These are phyloP conservation scores for Penicillium sp. DNA, from an alignment of 2,329 filamentous ascomycete species.

Conservation along the genomic window DNA sequence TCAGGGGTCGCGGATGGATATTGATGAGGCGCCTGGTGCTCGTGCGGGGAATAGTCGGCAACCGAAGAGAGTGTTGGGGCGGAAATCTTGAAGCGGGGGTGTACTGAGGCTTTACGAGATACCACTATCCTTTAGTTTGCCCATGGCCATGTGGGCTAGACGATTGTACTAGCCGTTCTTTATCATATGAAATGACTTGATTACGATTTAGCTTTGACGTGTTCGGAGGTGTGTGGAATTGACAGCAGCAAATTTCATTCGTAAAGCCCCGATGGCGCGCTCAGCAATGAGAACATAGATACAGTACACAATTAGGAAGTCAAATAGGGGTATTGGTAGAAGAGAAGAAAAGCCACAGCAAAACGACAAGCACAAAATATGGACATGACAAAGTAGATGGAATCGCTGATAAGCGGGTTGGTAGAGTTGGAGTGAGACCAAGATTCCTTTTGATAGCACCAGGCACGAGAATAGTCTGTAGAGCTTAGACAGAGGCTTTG, in stretches of 20 bases:
- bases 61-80: constrained; percentile 38
- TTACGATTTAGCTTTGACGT: not conserved
- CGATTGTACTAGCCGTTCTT: not conserved
- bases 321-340: constrained; percentile 36
- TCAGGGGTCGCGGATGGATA: constrained; percentile 38
- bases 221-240: not conserved
- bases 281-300: constrained; percentile 30
- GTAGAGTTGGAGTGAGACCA: constrained; percentile 3
- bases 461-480: not conserved
- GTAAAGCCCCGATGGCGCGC: constrained; percentile 21
- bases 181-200: constrained; percentile 6
- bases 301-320: constrained; percentile 24
- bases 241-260: constrained; percentile 17
- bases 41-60: constrained; percentile 28
- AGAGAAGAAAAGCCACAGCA: constrained; percentile 15
- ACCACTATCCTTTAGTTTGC: not conserved
- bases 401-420: constrained; percentile 10
- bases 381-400: constrained; percentile 20
- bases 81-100: constrained; percentile 27
- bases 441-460: not conserved
- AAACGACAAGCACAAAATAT: constrained; percentile 22
- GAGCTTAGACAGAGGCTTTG: not conserved
- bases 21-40: constrained; percentile 35
- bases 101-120: not conserved
- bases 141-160: not conserved